A percentile compares a stretch with the other conserved stretches of the same genome.
Evolutionary conservation across 2,329 filamentous ascomycete genomes (phyloP).

Genomic region (Cadophora sp.): DNA sequence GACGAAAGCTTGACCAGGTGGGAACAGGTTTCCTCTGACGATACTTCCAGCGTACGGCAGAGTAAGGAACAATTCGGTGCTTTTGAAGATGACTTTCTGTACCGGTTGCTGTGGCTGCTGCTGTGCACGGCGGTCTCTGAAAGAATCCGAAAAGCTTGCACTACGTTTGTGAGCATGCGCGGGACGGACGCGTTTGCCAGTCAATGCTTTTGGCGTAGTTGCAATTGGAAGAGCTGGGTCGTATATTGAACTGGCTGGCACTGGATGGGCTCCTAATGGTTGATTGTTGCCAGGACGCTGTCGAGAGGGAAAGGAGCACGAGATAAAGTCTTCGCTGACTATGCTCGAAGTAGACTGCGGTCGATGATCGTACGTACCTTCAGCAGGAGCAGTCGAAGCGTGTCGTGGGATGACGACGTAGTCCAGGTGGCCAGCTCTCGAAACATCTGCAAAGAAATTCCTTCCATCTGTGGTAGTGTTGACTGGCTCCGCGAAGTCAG

Average conservation of each 20-base stretch:
- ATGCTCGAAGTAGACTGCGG: conserved; percentile 62
- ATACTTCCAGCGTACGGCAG: conserved; percentile 80
- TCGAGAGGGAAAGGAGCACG: conserved; percentile 68
- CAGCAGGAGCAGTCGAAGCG: conserved; percentile 14
- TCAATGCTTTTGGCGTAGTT: conserved; percentile 62
- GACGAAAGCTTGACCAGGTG: conserved; percentile 83
- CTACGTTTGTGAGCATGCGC: conserved; percentile 77
- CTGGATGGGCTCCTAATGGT: conserved; percentile 62
- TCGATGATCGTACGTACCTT: conserved; percentile 37
- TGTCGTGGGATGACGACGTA: conserved; percentile 49
- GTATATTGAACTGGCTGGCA: conserved; percentile 56
- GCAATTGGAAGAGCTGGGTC: conserved; percentile 58
- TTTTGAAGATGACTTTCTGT: conserved; percentile 58
- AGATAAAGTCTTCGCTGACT: conserved; percentile 65
- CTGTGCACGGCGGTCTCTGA: conserved; percentile 67
- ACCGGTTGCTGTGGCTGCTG: conserved; percentile 40
- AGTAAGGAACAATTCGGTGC: conserved; percentile 64
- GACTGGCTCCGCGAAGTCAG: conserved; percentile 41
- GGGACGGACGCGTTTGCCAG: conserved; percentile 65
- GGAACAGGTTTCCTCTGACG: conserved; percentile 84
- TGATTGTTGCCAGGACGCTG: conserved; percentile 49
- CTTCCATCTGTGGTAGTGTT: conserved; percentile 37
- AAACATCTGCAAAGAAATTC: conserved; percentile 56
- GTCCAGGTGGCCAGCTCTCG: conserved; percentile 56
- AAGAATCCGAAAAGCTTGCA: conserved; percentile 85